These are phyloP conservation scores for Gossypium herbaceum DNA, from an alignment of 345 rosid species.

Conservation along the genomic window DNA sequence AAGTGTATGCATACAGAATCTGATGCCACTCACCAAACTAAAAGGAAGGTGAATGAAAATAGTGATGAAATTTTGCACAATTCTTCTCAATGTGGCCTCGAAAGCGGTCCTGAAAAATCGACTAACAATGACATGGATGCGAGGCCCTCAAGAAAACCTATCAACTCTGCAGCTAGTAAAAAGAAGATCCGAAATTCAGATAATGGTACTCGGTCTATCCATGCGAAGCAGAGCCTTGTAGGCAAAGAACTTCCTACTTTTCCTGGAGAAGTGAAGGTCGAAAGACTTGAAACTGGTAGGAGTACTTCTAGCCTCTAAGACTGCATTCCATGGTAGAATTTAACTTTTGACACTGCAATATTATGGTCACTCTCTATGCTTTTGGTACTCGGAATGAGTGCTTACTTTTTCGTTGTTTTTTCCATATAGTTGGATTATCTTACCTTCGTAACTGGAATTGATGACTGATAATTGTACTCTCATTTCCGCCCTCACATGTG, in stretches of 20 bases:
- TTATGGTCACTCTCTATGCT: neutral
- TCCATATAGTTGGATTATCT: neutral
- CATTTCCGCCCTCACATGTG: neutral
- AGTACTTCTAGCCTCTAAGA: neutral
- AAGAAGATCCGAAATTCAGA: slow-evolving; percentile 18
- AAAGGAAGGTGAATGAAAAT: slow-evolving; percentile 25
- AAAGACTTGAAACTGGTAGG: slow-evolving; percentile 28
- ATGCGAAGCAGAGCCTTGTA: neutral
- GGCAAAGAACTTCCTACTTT: slow-evolving; percentile 13
- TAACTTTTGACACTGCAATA: neutral
- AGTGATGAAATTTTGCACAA: slow-evolving; percentile 22
- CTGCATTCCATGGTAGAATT: neutral
- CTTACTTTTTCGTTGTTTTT: neutral
- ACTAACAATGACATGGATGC: neutral
- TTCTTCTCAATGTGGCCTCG: slow-evolving; percentile 20
- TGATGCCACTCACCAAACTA: slow-evolving; percentile 21
- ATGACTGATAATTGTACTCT: slow-evolving; percentile 5
- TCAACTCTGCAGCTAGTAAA: slow-evolving; percentile 4
- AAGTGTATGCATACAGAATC: slow-evolving; percentile 35
- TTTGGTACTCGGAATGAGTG: neutral
- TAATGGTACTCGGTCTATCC: slow-evolving; percentile 7
- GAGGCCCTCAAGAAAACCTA: slow-evolving; percentile 7
- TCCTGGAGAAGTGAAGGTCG: slow-evolving; percentile 21
- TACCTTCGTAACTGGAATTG: neutral
- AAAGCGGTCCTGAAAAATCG: slow-evolving; percentile 24